phyloP scores from a whole-genome alignment of 2,329 filamentous ascomycete genomes.

The Zasmidium cellare region DNA sequence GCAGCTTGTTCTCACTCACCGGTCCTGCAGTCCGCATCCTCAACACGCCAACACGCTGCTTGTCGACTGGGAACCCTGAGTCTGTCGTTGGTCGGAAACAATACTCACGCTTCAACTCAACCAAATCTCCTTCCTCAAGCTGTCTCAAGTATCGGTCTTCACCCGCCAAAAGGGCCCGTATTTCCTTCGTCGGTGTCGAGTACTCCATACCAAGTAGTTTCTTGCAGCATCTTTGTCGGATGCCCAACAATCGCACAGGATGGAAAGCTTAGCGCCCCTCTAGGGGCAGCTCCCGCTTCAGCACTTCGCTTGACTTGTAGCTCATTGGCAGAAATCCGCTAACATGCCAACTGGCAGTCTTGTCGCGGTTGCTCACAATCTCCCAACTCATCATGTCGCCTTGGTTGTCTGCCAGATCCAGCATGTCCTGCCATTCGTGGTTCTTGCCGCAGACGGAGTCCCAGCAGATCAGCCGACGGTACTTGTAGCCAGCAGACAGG shows the following conservation, averaged over 20 bases:
- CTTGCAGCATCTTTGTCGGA: too few species aligned
- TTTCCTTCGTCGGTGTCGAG: too few species aligned
- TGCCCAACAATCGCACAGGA: too few species aligned
- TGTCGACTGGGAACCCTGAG: too few species aligned
- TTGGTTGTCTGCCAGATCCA: conserved; percentile 10
- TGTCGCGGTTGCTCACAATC: conserved; percentile 5
- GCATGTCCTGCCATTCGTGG: conserved; percentile 20
- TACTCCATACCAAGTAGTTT: too few species aligned
- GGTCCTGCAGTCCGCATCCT: too few species aligned
- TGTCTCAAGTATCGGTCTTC: too few species aligned
- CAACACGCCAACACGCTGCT: too few species aligned
- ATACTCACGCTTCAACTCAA: too few species aligned
- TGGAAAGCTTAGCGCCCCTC: conserved; percentile 5
- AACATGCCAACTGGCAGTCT: conserved; percentile 22
- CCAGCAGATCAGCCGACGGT: conserved; percentile 23
- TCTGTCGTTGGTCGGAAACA: too few species aligned
- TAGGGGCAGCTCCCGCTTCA: conserved; percentile 7
- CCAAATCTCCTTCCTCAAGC: too few species aligned
- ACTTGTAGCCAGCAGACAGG: conserved; percentile 18
- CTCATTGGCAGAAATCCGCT: conserved; percentile 15
- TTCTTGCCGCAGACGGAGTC: conserved; percentile 11
- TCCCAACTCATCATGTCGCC: conserved; percentile 21
- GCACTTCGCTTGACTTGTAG: conserved; percentile 12
- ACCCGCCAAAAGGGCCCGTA: too few species aligned
- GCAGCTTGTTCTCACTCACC: background rate